A percentile compares a stretch with the other conserved stretches of the same genome.
Conservation (phyloP, 495 filamentous ascomycete species). For the Daldinia loculata region DNA sequence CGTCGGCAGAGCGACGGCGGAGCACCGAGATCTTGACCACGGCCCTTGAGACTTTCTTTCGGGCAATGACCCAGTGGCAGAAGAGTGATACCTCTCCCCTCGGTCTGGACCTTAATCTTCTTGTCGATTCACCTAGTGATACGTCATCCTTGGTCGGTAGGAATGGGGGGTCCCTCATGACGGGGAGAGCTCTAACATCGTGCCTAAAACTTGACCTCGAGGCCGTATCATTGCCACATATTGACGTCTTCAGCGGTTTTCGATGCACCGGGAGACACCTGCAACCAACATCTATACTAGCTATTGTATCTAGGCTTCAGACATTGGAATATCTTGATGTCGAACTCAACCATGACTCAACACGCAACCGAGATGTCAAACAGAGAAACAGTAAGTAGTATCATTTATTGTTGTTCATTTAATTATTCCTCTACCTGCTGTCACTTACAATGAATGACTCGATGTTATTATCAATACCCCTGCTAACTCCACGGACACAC, state of each 20-base stretch:
- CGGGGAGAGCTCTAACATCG: slow-evolving; percentile 21
- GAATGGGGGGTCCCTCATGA: slow-evolving; percentile 22
- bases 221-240: slow-evolving; percentile 24
- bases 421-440: not conserved
- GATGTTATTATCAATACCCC: not conserved
- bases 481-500: slow-evolving; percentile 4
- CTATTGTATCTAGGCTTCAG: slow-evolving; percentile 31
- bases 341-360: slow-evolving; percentile 35
- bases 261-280: slow-evolving; percentile 36
- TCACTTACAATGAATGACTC: not conserved
- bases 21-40: slow-evolving; percentile 28
- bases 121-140: slow-evolving; percentile 37
- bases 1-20: slow-evolving; percentile 24
- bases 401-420: not conserved
- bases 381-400: slow-evolving; percentile 35
- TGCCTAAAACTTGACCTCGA: slow-evolving; percentile 31
- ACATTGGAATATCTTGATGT: slow-evolving; percentile 32
- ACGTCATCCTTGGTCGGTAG: slow-evolving; percentile 5
- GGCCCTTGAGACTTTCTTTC: slow-evolving; percentile 25
- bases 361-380: slow-evolving; percentile 23
- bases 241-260: slow-evolving; percentile 35
- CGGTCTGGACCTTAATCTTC: slow-evolving; percentile 31
- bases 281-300: slow-evolving; percentile 28
- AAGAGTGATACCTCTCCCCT: slow-evolving; percentile 31
- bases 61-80: slow-evolving; percentile 25